These are phyloP conservation scores for Fusarium sulawesiense DNA, from an alignment of 2,329 filamentous ascomycete genomes.

Conservation along the genomic window DNA sequence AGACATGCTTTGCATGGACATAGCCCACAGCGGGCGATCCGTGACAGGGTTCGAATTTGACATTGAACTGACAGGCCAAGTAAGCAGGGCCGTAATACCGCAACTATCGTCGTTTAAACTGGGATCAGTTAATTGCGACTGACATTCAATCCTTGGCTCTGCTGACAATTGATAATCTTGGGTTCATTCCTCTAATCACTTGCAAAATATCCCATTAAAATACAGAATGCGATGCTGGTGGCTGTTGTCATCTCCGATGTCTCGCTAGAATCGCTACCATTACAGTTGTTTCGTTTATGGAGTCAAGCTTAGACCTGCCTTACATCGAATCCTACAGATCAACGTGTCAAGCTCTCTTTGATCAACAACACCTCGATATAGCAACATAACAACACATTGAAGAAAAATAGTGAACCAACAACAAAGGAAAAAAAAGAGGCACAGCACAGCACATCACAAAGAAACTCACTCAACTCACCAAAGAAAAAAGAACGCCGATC, in stretches of 20 bases:
- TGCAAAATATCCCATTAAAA: background rate
- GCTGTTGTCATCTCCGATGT: slow-evolving; percentile 31
- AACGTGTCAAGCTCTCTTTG: slow-evolving; percentile 29
- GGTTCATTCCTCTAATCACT: slow-evolving; percentile 28
- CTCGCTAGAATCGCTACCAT: slow-evolving; percentile 32
- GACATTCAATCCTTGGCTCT: slow-evolving; percentile 25
- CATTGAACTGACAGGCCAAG: slow-evolving; percentile 12
- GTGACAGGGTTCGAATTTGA: slow-evolving; percentile 29
- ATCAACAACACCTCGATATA: slow-evolving; percentile 16
- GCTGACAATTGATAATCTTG: slow-evolving; percentile 21
- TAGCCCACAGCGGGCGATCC: slow-evolving; percentile 31
- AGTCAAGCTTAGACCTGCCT: slow-evolving; percentile 7
- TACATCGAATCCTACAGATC: slow-evolving; percentile 14
- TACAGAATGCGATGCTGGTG: background rate
- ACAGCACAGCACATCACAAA: slow-evolving; percentile 10
- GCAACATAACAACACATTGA: background rate
- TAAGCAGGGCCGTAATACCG: background rate
- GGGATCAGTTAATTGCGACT: slow-evolving; percentile 31
- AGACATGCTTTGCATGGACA: slow-evolving; percentile 37
- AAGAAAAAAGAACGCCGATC: slow-evolving; percentile 35
- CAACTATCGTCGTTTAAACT: slow-evolving; percentile 18
- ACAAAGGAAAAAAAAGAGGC: slow-evolving; percentile 20
- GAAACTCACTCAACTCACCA: background rate
- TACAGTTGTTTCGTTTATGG: slow-evolving; percentile 33
- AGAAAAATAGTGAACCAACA: background rate